phyloP scores from a whole-genome alignment of 148 eudicot genomes.

The Limonium bicolor region DNA sequence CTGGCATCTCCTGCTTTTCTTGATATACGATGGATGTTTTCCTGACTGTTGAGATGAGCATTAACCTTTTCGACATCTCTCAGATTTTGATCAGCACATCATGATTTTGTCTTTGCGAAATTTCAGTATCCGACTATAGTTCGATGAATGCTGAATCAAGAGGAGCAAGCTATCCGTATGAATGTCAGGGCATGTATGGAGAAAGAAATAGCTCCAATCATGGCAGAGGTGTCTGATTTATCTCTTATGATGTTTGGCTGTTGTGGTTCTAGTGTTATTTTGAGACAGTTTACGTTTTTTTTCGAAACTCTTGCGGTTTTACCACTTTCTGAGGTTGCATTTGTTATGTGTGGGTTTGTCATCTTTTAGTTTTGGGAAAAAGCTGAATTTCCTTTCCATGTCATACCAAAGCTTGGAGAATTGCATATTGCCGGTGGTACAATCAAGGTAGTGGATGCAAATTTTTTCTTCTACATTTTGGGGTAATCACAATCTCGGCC shows the following conservation, averaged over 20 bases:
- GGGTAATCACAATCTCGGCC: slow-evolving; percentile 2
- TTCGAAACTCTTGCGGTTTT: too few relatives aligned
- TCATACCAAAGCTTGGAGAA: slow-evolving; percentile 74
- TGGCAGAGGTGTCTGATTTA: slow-evolving; percentile 63
- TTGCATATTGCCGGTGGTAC: slow-evolving; percentile 68
- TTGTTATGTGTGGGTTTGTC: slow-evolving; percentile 2
- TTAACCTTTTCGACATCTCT: too few relatives aligned
- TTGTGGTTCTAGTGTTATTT: neutral
- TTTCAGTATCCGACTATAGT: slow-evolving; percentile 75
- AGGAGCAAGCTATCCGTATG: slow-evolving; percentile 44
- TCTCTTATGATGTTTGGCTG: neutral
- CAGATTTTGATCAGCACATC: neutral
- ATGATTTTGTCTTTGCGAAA: slow-evolving; percentile 8
- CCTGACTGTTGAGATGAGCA: too few relatives aligned
- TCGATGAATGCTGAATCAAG: slow-evolving; percentile 66
- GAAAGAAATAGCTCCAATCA: slow-evolving; percentile 75
- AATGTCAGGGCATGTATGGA: slow-evolving; percentile 84
- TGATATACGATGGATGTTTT: too few relatives aligned
- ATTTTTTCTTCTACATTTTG: neutral
- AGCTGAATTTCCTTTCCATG: slow-evolving; percentile 89
- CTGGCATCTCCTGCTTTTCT: neutral
- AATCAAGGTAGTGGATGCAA: slow-evolving; percentile 45
- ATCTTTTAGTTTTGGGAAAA: slow-evolving; percentile 76
- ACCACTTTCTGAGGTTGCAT: too few relatives aligned
- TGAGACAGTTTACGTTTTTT: too few relatives aligned